Percentiles rank a stretch among this genome's conserved stretches.
Conservation (phyloP, 2,329 filamentous ascomycete genomes). For the Paramyrothecium roridum region DNA sequence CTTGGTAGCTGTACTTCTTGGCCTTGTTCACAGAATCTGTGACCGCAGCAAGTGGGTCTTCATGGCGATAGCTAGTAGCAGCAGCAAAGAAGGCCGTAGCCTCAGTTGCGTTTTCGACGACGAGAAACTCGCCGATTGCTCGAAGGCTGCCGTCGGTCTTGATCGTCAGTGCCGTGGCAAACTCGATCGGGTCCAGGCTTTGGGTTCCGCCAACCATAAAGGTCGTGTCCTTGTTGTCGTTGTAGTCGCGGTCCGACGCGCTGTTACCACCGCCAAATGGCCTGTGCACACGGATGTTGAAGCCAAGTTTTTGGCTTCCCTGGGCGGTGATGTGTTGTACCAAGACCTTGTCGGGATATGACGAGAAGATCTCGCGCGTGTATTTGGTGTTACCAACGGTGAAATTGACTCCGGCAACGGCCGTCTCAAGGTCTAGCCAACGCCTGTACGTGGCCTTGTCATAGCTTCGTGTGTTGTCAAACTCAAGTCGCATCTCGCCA, state of each 20-base stretch:
- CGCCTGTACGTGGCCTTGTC: neutral
- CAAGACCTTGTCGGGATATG: constrained; percentile 2
- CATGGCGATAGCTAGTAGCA: constrained; percentile 2
- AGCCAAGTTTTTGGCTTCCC: neutral
- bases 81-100: constrained; percentile 1
- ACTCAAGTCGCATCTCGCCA: constrained; percentile 2
- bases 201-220: constrained; percentile 3
- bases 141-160: neutral
- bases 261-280: neutral
- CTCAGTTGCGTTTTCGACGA: constrained; percentile 1
- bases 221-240: neutral
- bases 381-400: neutral
- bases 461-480: neutral
- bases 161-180: neutral
- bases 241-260: constrained; percentile 1
- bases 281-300: constrained; percentile 2
- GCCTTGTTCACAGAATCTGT: neutral
- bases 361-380: constrained; percentile 1
- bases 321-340: neutral
- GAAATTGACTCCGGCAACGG: constrained; percentile 1
- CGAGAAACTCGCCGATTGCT: neutral
- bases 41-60: neutral
- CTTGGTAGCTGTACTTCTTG: neutral
- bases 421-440: constrained; percentile 1
- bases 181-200: constrained; percentile 1